Conservation (phyloP, 2,329 filamentous ascomycete genomes). For the Dichotomopilus funicola region DNA sequence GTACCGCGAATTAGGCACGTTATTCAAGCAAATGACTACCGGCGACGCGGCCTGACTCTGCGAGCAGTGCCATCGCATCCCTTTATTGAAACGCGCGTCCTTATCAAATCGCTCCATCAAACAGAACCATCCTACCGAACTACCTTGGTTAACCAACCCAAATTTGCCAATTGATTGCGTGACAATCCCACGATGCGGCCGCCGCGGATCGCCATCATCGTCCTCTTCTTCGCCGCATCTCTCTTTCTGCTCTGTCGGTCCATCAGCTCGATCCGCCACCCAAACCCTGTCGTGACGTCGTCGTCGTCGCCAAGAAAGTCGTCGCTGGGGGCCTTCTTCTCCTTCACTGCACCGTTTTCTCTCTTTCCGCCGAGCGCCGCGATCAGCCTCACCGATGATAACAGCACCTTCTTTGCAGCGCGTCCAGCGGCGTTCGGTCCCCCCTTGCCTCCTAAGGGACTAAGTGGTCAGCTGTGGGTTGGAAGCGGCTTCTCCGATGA, state of each 20-base stretch:
- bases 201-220: constrained; percentile 47
- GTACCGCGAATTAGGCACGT: not conserved
- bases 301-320: constrained; percentile 28
- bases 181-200: constrained; percentile 41
- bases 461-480: constrained; percentile 89
- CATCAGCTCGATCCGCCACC: constrained; percentile 35
- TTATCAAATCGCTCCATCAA: not conserved
- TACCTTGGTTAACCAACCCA: not conserved
- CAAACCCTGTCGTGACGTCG: constrained; percentile 19
- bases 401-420: constrained; percentile 93
- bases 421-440: constrained; percentile 91
- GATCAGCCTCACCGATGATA: constrained; percentile 95
- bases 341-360: constrained; percentile 70
- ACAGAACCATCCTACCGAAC: no score
- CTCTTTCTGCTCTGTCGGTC: constrained; percentile 51
- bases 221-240: constrained; percentile 46
- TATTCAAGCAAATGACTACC: constrained; percentile 12
- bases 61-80: constrained; percentile 11
- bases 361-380: constrained; percentile 93
- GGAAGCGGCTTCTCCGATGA: constrained; percentile 88
- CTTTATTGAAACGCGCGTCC: not conserved
- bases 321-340: constrained; percentile 54
- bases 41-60: constrained; percentile 13
- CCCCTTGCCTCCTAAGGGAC: constrained; percentile 62
- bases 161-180: not conserved